Percentiles rank a stretch among this genome's conserved stretches.
These are phyloP conservation scores for Aaosphaeria pasadenensis DNA, from an alignment of 2,329 filamentous ascomycete species.

Conservation along the genomic window DNA sequence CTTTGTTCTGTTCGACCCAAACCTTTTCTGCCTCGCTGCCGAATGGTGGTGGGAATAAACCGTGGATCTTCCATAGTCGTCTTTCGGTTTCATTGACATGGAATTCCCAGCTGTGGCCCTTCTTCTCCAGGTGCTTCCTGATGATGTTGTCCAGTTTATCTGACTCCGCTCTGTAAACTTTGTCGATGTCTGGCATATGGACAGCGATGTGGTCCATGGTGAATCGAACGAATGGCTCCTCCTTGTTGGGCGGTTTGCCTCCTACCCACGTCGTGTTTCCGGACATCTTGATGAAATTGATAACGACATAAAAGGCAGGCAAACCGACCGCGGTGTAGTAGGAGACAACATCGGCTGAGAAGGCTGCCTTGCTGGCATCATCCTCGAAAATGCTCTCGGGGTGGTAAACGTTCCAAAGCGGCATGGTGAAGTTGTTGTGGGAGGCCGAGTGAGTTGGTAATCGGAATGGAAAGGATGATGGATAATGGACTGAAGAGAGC, in stretches of 20 bases:
- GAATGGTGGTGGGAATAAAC: slow-evolving; percentile 33
- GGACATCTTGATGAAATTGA: slow-evolving; percentile 34
- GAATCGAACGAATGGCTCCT: slow-evolving; percentile 35
- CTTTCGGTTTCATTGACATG: slow-evolving; percentile 44
- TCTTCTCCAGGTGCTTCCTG: slow-evolving; percentile 31
- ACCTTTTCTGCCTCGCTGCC: slow-evolving; percentile 28
- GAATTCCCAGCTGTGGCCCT: slow-evolving; percentile 45
- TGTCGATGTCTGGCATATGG: slow-evolving; percentile 13
- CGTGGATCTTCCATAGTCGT: slow-evolving; percentile 45
- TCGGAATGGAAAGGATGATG: too few relatives aligned
- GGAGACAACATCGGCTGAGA: slow-evolving; percentile 37
- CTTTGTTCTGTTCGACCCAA: slow-evolving; percentile 17
- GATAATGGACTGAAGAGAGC: too few relatives aligned
- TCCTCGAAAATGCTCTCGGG: slow-evolving; percentile 32
- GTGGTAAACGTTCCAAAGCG: slow-evolving; percentile 36
- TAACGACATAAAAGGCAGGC: slow-evolving; percentile 42
- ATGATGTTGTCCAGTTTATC: neutral
- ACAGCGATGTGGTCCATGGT: slow-evolving; percentile 28
- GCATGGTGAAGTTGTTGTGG: slow-evolving; percentile 23
- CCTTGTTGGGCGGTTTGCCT: slow-evolving; percentile 14
- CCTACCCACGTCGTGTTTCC: slow-evolving; percentile 9
- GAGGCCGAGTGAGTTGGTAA: too few relatives aligned
- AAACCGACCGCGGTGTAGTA: slow-evolving; percentile 37
- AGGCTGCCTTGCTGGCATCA: slow-evolving; percentile 22
- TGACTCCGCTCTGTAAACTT: slow-evolving; percentile 1